Evolutionary conservation across 2,329 filamentous ascomycete genomes (phyloP).

Genomic region (Didymella sp.): DNA sequence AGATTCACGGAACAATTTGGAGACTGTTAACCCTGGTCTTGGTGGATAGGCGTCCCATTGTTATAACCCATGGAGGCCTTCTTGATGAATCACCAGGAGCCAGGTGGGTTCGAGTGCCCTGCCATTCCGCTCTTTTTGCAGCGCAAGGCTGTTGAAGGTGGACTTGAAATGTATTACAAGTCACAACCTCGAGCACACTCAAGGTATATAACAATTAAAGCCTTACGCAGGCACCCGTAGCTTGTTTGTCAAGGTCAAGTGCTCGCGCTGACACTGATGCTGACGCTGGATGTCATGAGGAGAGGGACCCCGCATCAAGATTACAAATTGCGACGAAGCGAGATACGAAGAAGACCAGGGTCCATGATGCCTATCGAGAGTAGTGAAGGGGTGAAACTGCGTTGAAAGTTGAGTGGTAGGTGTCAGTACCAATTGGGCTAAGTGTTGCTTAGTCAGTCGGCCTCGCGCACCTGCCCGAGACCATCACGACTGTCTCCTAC

Average conservation of each 20-base stretch:
- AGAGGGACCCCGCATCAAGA: neutral
- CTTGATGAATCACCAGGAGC: too few species aligned
- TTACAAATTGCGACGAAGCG: neutral
- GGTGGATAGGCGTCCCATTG: too few species aligned
- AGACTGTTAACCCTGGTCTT: too few species aligned
- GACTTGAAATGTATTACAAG: too few species aligned
- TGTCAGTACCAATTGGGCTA: constrained; percentile 2
- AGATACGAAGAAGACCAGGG: neutral
- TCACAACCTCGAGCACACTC: too few species aligned
- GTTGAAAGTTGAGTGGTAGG: neutral
- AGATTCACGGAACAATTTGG: too few species aligned
- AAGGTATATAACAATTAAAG: too few species aligned
- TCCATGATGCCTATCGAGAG: neutral
- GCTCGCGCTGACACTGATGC: too few species aligned
- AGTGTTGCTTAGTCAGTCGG: constrained; percentile 17
- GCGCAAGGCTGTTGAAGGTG: too few species aligned
- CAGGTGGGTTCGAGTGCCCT: too few species aligned
- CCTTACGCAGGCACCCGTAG: neutral
- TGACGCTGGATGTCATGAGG: neutral
- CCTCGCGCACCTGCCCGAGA: constrained; percentile 7
- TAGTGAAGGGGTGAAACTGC: neutral
- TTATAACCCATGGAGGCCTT: too few species aligned
- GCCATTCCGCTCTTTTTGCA: too few species aligned
- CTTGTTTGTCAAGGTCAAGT: neutral
- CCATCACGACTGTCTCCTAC: constrained; percentile 15